These are phyloP conservation scores for Aristolochia fimbriata DNA, from an alignment of 164 flowering plant species.

Conservation along the genomic window DNA sequence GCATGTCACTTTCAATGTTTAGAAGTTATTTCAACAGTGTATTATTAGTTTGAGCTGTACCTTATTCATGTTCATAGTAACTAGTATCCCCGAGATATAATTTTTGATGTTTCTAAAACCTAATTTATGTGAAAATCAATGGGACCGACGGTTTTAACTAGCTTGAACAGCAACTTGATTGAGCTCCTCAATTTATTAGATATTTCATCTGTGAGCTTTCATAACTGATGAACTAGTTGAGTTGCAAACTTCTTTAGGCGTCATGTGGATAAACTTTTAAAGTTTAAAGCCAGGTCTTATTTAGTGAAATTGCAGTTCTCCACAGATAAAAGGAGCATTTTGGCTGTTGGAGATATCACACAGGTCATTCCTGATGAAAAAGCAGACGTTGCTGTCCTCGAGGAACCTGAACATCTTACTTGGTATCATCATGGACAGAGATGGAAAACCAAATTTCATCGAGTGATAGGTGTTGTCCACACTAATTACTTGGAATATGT, in stretches of 20 bases:
- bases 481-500: conserved; percentile 93
- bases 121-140: too few species aligned
- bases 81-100: too few species aligned
- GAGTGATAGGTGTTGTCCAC: conserved; percentile 79
- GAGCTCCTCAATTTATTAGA: too few species aligned
- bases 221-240: neutral
- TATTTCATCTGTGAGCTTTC: neutral
- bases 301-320: conserved; percentile 44
- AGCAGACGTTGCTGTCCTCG: conserved; percentile 91
- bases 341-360: conserved; percentile 83
- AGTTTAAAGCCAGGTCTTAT: neutral
- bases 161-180: too few species aligned
- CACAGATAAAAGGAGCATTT: conserved; percentile 76
- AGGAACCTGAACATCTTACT: conserved; percentile 99
- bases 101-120: too few species aligned
- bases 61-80: too few species aligned
- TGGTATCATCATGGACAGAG: conserved; percentile 98
- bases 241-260: neutral
- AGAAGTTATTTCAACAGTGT: neutral
- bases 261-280: neutral
- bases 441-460: conserved; percentile 83
- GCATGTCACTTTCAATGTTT: neutral
- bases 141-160: too few species aligned
- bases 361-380: conserved; percentile 70
- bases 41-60: too few species aligned